Conservation (phyloP, 2,329 filamentous ascomycete genomes). For the Aspergillus melleus region DNA sequence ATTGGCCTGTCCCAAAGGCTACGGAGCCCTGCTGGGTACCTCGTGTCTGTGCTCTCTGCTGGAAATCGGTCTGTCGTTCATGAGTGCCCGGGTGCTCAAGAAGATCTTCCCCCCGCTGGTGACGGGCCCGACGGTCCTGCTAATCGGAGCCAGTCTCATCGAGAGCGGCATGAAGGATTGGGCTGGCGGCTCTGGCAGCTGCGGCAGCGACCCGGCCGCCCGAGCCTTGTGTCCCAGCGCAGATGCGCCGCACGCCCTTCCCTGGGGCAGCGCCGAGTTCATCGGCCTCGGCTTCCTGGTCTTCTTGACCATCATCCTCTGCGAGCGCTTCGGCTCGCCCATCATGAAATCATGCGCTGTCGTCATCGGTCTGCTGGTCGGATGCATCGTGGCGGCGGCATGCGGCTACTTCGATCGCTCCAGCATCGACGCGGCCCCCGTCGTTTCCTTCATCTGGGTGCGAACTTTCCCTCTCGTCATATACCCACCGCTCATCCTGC, state of each 20-base stretch:
- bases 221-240: slow-evolving; percentile 60
- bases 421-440: slow-evolving; percentile 61
- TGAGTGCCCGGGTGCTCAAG: slow-evolving; percentile 59
- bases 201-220: slow-evolving; percentile 42
- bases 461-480: slow-evolving; percentile 66
- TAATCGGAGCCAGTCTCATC: slow-evolving; percentile 67
- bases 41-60: slow-evolving; percentile 50
- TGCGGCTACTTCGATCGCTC: slow-evolving; percentile 64
- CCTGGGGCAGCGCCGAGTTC: slow-evolving; percentile 64
- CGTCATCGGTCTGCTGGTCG: slow-evolving; percentile 63
- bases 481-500: slow-evolving; percentile 66
- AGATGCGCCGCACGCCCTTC: slow-evolving; percentile 60
- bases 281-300: slow-evolving; percentile 68
- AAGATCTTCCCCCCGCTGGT: slow-evolving; percentile 68
- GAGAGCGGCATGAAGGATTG: slow-evolving; percentile 65
- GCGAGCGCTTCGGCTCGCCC: slow-evolving; percentile 67
- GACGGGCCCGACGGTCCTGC: slow-evolving; percentile 65
- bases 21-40: slow-evolving; percentile 65
- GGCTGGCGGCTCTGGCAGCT: slow-evolving; percentile 63
- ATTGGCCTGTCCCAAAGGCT: slow-evolving; percentile 65
- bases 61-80: slow-evolving; percentile 66
- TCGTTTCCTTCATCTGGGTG: slow-evolving; percentile 69
- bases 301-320: slow-evolving; percentile 66
- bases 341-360: slow-evolving; percentile 71
- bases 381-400: slow-evolving; percentile 66